phyloP scores from a whole-genome alignment of 2,329 filamentous ascomycete species.

The Rhynchosporium agropyri region DNA sequence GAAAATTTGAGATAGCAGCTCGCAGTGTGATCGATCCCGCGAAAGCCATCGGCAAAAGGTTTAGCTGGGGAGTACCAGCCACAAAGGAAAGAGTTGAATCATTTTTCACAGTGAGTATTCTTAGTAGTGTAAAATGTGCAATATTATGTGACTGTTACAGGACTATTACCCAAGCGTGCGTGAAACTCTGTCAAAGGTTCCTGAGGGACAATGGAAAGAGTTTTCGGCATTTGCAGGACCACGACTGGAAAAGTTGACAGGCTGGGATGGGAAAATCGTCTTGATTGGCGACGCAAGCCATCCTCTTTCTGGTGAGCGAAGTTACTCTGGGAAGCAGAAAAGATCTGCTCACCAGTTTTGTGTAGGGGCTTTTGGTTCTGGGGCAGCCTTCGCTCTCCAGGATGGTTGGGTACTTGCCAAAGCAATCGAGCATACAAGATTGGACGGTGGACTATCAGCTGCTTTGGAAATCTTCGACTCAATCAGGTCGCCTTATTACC shows the following conservation, averaged over 20 bases:
- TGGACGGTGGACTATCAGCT: constrained; percentile 31
- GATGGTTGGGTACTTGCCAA: constrained; percentile 50
- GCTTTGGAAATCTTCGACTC: constrained; percentile 46
- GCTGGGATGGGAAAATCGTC: constrained; percentile 49
- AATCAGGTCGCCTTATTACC: constrained; percentile 47
- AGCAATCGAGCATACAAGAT: constrained; percentile 38
- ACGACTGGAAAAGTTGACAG: constrained; percentile 46
- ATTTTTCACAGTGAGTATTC: constrained; percentile 41
- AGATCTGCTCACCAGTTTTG: background rate
- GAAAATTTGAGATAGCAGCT: constrained; percentile 46
- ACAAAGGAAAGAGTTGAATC: constrained; percentile 44
- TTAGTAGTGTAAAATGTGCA: too few species aligned
- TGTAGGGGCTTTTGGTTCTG: constrained; percentile 48
- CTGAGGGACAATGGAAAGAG: constrained; percentile 48
- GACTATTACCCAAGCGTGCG: constrained; percentile 47
- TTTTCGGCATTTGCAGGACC: constrained; percentile 53
- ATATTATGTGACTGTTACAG: background rate
- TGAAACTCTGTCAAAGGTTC: constrained; percentile 46
- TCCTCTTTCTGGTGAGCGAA: constrained; percentile 49
- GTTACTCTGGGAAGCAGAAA: too few species aligned
- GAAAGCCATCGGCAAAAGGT: constrained; percentile 39
- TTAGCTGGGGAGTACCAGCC: constrained; percentile 46
- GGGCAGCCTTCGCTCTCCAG: constrained; percentile 50
- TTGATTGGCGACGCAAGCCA: constrained; percentile 59
- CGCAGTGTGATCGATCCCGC: constrained; percentile 43